A percentile compares a stretch with the other conserved stretches of the same genome.
Conservation (phyloP, 371 early-diverging fungal species). For the Funneliformis caledonium region DNA sequence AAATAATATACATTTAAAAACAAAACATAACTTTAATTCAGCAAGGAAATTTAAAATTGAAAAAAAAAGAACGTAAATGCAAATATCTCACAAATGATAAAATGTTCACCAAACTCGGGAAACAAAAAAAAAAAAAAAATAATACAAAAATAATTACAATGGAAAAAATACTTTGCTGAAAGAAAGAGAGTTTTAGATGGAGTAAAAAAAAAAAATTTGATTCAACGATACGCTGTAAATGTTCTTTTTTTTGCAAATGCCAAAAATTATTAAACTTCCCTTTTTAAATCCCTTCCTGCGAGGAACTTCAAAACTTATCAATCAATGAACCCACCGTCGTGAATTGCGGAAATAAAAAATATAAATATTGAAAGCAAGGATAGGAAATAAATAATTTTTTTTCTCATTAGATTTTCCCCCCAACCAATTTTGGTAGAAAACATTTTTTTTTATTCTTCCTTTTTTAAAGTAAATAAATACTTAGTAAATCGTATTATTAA, state of each 20-base stretch:
- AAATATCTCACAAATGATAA: not conserved
- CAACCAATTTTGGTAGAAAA: too few relatives aligned
- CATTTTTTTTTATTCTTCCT: too few relatives aligned
- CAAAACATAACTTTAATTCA: not conserved
- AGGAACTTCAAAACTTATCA: not conserved
- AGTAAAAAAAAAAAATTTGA: not conserved
- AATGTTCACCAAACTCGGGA: not conserved
- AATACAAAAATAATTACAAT: slow-evolving; percentile 9
- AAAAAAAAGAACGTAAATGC: not conserved
- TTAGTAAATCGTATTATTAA: not conserved
- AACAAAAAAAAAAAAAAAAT: too few relatives aligned
- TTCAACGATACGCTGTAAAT: not conserved
- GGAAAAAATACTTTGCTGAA: not conserved
- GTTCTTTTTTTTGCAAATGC: not conserved
- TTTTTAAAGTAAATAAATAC: too few relatives aligned
- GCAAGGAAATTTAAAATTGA: not conserved
- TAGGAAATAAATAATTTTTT: too few relatives aligned
- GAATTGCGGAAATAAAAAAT: not conserved
- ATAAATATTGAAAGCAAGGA: not conserved
- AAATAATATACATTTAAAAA: too few relatives aligned
- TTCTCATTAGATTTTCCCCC: too few relatives aligned
- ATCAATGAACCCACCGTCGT: not conserved
- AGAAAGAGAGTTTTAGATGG: not conserved
- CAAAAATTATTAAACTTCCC: not conserved
- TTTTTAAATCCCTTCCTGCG: not conserved